Percentiles rank a stretch among this genome's conserved stretches.
Conservation (phyloP, 805 yeast genomes). For the Starmerella lactis-condensi region DNA sequence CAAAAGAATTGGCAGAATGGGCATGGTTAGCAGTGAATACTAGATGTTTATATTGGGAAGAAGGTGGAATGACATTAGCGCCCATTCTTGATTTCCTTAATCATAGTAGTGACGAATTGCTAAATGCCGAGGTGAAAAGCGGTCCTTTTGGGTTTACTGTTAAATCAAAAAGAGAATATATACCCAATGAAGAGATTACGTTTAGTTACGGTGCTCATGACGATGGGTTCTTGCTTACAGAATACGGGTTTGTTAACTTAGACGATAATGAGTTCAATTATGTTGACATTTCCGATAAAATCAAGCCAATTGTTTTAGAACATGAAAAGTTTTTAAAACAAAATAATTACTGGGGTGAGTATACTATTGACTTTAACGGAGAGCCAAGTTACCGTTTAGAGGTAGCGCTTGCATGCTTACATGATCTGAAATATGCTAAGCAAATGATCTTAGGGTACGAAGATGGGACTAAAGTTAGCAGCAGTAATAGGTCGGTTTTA, state of each 20-base stretch:
- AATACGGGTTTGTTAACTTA: constrained; percentile 69
- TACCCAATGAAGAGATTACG: constrained; percentile 38
- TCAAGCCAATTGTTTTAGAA: constrained; percentile 17
- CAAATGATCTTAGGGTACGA: too few relatives aligned
- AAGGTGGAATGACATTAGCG: constrained; percentile 66
- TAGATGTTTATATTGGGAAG: constrained; percentile 65
- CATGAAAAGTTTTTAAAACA: constrained; percentile 32
- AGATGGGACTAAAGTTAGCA: neutral
- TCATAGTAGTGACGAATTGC: constrained; percentile 29
- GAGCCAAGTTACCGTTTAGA: constrained; percentile 38
- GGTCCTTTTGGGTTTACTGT: constrained; percentile 47
- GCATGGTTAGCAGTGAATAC: constrained; percentile 82
- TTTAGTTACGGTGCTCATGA: constrained; percentile 79
- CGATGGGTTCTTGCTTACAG: constrained; percentile 62
- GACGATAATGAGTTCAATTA: constrained; percentile 46
- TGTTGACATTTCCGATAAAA: constrained; percentile 37
- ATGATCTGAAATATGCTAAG: neutral
- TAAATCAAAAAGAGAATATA: constrained; percentile 23
- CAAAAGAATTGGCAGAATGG: constrained; percentile 25
- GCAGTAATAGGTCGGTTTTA: too few relatives aligned
- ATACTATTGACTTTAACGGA: constrained; percentile 36
- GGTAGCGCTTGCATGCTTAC: constrained; percentile 42
- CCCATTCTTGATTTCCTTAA: constrained; percentile 82
- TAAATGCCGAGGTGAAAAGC: constrained; percentile 17
- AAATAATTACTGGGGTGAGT: constrained; percentile 51